Percentiles rank a stretch among this genome's conserved stretches.
These are phyloP conservation scores for Phytophthora constricta DNA, from an alignment of 352 stramenopile species.

Conservation along the genomic window DNA sequence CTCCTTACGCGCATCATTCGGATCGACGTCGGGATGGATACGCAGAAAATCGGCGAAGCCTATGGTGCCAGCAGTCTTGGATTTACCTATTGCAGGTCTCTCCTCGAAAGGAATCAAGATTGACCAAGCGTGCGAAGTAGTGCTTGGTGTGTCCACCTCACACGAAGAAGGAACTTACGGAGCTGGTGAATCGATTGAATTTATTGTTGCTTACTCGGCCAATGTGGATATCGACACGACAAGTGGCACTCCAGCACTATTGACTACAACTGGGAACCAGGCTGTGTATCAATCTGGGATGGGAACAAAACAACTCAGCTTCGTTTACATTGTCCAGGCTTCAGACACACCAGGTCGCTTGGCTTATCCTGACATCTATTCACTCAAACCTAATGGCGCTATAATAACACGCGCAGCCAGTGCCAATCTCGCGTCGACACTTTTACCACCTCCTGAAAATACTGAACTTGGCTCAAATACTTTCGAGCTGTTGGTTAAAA, in stretches of 20 bases:
- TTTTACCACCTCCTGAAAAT: slow-evolving; percentile 37
- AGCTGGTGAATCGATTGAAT: slow-evolving; percentile 65
- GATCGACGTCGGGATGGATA: slow-evolving; percentile 54
- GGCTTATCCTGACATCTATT: slow-evolving; percentile 49
- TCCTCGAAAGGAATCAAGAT: slow-evolving; percentile 67
- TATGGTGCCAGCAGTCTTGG: slow-evolving; percentile 48
- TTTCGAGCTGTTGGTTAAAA: slow-evolving; percentile 43
- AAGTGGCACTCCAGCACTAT: slow-evolving; percentile 44
- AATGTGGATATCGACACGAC: slow-evolving; percentile 51
- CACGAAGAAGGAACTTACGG: slow-evolving; percentile 63
- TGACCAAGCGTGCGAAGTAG: slow-evolving; percentile 46
- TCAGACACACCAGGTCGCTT: slow-evolving; percentile 41
- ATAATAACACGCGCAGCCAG: slow-evolving; percentile 33
- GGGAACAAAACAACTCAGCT: slow-evolving; percentile 46
- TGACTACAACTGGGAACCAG: slow-evolving; percentile 42
- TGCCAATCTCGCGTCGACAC: slow-evolving; percentile 37
- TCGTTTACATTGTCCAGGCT: slow-evolving; percentile 60
- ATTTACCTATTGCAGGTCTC: slow-evolving; percentile 45
- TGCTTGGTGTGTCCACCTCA: slow-evolving; percentile 43
- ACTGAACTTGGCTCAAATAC: slow-evolving; percentile 29
- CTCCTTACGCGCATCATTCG: slow-evolving; percentile 50
- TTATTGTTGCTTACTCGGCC: slow-evolving; percentile 57
- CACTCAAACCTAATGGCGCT: slow-evolving; percentile 54
- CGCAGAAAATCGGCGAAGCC: slow-evolving; percentile 43
- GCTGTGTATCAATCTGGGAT: slow-evolving; percentile 56